These are phyloP conservation scores for Austroboletus niveus DNA, from an alignment of 1,284 basidiomycete genomes.

Conservation along the genomic window DNA sequence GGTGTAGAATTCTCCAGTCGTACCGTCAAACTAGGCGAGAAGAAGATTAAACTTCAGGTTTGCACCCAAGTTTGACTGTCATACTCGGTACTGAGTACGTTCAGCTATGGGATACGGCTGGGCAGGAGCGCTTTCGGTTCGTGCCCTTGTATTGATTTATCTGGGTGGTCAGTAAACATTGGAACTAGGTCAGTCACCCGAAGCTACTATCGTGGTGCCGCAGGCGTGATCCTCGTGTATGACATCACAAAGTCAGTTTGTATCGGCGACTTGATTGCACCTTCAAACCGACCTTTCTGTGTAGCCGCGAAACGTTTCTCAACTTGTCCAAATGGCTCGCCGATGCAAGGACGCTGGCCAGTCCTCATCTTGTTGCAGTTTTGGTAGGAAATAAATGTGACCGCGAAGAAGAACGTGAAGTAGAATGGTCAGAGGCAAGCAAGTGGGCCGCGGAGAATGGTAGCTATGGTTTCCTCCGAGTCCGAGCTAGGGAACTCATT, in stretches of 20 bases:
- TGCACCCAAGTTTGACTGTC: slow-evolving; percentile 20
- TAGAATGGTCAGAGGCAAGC: slow-evolving; percentile 92
- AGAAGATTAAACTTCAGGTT: slow-evolving; percentile 92
- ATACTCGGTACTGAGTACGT: slow-evolving; percentile 10
- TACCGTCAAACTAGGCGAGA: slow-evolving; percentile 86
- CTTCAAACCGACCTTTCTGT: slow-evolving; percentile 15
- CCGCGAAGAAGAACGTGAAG: slow-evolving; percentile 90
- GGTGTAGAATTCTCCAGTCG: slow-evolving; percentile 94
- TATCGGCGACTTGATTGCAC: slow-evolving; percentile 3
- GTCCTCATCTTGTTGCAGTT: slow-evolving; percentile 86
- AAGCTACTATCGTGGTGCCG: slow-evolving; percentile 95
- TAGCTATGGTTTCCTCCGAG: slow-evolving; percentile 28
- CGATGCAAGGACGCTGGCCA: slow-evolving; percentile 87
- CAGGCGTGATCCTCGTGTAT: slow-evolving; percentile 93
- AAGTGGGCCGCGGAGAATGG: slow-evolving; percentile 94
- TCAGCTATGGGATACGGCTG: slow-evolving; percentile 96
- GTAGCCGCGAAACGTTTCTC: slow-evolving; percentile 75
- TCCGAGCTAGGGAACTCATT: slow-evolving; percentile 2
- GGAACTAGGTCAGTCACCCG: slow-evolving; percentile 84
- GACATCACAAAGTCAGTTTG: slow-evolving; percentile 86
- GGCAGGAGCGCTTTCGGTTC: slow-evolving; percentile 90
- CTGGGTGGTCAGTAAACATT: slow-evolving; percentile 9
- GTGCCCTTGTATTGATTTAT: slow-evolving; percentile 20
- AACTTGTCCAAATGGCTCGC: slow-evolving; percentile 87
- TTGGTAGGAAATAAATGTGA: slow-evolving; percentile 97